A percentile compares a stretch with the other conserved stretches of the same genome.
These are phyloP conservation scores for Verticillium alfalfae DNA, from an alignment of 2,329 filamentous ascomycete genomes.

Conservation along the genomic window DNA sequence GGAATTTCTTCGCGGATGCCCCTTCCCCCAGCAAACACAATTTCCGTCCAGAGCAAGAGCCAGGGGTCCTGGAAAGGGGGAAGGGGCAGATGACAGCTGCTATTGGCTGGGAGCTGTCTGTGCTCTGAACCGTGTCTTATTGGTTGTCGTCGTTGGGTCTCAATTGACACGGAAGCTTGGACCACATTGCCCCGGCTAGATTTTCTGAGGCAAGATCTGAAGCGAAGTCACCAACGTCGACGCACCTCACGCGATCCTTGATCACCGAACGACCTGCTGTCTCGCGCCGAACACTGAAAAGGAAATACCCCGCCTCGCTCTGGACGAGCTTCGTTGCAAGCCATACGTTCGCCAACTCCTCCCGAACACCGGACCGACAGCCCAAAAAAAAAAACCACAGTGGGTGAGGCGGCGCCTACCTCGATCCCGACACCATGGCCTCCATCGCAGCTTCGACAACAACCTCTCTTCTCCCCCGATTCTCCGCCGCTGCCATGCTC, in stretches of 20 bases:
- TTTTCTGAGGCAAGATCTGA: slow-evolving; percentile 1
- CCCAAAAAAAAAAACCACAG: background rate
- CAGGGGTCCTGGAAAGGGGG: slow-evolving; percentile 36
- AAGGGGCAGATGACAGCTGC: slow-evolving; percentile 17
- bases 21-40: slow-evolving; percentile 38
- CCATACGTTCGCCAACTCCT: background rate
- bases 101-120: slow-evolving; percentile 11
- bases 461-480: slow-evolving; percentile 49
- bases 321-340: background rate
- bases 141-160: background rate
- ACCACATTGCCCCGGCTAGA: background rate
- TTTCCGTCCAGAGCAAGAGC: slow-evolving; percentile 36
- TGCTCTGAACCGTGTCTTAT: background rate
- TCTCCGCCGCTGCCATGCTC: slow-evolving; percentile 35
- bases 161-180: slow-evolving; percentile 2
- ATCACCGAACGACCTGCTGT: background rate
- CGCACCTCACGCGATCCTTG: background rate
- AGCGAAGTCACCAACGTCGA: background rate
- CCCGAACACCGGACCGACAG: background rate
- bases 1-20: slow-evolving; percentile 8
- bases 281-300: background rate
- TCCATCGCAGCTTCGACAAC: slow-evolving; percentile 12
- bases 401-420: background rate
- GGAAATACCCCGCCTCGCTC: background rate
- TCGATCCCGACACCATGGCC: slow-evolving; percentile 33